Conservation (phyloP, 2,329 filamentous ascomycete genomes). For the Ophiosphaerella korrae region DNA sequence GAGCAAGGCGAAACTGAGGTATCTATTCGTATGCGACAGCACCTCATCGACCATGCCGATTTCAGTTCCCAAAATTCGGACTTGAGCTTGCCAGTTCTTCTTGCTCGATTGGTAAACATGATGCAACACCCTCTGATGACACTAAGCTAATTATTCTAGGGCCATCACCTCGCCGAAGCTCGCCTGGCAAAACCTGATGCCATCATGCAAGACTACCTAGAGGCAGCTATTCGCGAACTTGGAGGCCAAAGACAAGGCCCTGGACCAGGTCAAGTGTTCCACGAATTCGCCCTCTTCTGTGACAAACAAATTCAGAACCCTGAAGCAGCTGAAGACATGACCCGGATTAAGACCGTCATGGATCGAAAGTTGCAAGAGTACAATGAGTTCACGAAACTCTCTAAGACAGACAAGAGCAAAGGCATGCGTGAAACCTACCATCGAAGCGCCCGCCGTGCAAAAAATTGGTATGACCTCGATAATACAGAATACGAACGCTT, state of each 20-base stretch:
- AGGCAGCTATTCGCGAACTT: constrained; percentile 81
- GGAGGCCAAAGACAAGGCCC: constrained; percentile 68
- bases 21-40: constrained; percentile 86
- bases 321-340: constrained; percentile 82
- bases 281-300: constrained; percentile 94
- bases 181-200: constrained; percentile 87
- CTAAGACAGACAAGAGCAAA: constrained; percentile 53
- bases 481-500: constrained; percentile 83
- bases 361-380: constrained; percentile 84
- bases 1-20: constrained; percentile 88
- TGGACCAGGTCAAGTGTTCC: constrained; percentile 86
- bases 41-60: constrained; percentile 54
- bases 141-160: constrained; percentile 51
- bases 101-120: constrained; percentile 73
- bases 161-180: constrained; percentile 86
- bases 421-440: constrained; percentile 57
- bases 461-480: constrained; percentile 88
- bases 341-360: constrained; percentile 77
- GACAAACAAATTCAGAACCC: constrained; percentile 90
- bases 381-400: constrained; percentile 68
- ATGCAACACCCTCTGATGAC: neutral
- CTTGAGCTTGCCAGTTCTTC: constrained; percentile 64
- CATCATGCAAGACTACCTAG: constrained; percentile 85
- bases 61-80: constrained; percentile 39
- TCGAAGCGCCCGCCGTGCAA: constrained; percentile 71